Evolutionary conservation across 257 asterid genomes (phyloP), one percentile per base, ranked within the genome.

Genomic region (Scutellaria minor): DNA sequence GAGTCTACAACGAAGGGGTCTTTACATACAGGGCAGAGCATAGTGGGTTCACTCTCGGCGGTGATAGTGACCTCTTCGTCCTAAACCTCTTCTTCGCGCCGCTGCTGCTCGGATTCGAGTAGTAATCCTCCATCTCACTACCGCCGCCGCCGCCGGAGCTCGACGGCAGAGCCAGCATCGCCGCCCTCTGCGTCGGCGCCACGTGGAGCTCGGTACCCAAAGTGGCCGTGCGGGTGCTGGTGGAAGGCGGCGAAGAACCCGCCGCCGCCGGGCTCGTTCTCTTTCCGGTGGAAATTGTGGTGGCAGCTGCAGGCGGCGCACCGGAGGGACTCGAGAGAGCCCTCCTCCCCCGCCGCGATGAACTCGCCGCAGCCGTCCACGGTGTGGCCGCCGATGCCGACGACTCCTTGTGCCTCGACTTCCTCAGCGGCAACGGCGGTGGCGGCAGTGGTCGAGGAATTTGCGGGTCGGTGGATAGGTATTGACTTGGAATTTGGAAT

Each of bases 281-380:
- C 96, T 57, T 82, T 88, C 53, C 93, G 89, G 91, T 90, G 97
- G 74, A 90, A 90, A 74, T 85, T 90, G 66, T 93, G 93, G 87
- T 90, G 96, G 86, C 95, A 90, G 58, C 56, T 83, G 73, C 95
- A 88, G 74, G 91, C 90, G 68, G 96, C 97, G 81, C 97, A 90
- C 65, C 75, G 79, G 52, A 90, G 90, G 18, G 88, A 82, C 14
- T 86, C 95, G 0, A 83, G 82, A 0, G 86, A 74, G 47, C 93
- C 95, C 0, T 88, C 91, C 6, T 82, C 84, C 37, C 97, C 96
- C n/a, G 91, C 86, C 4, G 96, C 74, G 67, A 88, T 75, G 75
- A 90, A 90, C 87, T 90, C 91, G 42, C 90, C 89, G 79, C 97
- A 90, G 63, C 97, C 96, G 76, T 90, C 97, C 2, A 83, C 85